phyloP scores from a whole-genome alignment of 2,329 filamentous ascomycete genomes.

The Diaporthe sp. region DNA sequence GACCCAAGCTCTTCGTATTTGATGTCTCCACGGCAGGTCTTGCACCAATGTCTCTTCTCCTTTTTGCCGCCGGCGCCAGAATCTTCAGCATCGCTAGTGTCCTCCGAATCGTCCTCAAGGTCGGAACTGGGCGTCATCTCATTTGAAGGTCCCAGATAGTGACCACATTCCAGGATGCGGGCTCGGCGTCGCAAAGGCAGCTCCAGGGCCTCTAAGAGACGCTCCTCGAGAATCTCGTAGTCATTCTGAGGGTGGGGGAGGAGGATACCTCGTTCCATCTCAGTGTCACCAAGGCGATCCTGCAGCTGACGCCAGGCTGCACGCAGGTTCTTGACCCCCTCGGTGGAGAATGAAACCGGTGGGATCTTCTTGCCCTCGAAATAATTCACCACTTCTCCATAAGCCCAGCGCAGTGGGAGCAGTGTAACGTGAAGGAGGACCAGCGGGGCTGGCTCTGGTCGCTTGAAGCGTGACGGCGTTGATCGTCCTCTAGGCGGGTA shows the following conservation, averaged over 20 bases:
- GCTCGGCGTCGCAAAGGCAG: conserved; percentile 75
- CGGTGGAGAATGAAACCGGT: conserved; percentile 52
- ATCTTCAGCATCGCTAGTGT: conserved; percentile 51
- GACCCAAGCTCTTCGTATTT: conserved; percentile 66
- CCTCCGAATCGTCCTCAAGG: conserved; percentile 62
- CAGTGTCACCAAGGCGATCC: conserved; percentile 79
- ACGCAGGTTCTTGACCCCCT: conserved; percentile 65
- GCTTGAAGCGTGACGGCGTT: conserved; percentile 71
- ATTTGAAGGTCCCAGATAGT: conserved; percentile 77
- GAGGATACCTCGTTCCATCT: conserved; percentile 80
- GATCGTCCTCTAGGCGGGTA: conserved; percentile 67
- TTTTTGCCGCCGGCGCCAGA: conserved; percentile 35
- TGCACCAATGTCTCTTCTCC: conserved; percentile 68
- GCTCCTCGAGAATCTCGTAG: conserved; percentile 84
- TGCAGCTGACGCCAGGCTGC: conserved; percentile 77
- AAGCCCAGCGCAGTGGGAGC: conserved; percentile 77
- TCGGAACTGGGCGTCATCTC: conserved; percentile 57
- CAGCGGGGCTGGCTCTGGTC: conserved; percentile 73
- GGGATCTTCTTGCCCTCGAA: conserved; percentile 47
- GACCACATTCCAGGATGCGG: conserved; percentile 80
- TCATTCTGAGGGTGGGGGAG: conserved; percentile 85
- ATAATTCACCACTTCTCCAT: conserved; percentile 63
- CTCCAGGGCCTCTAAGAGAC: conserved; percentile 81
- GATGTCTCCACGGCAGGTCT: conserved; percentile 69
- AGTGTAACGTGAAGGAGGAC: conserved; percentile 85